Evolutionary conservation across 768 basidiomycete species (phyloP).

Genomic region (Exidia glandulosa): DNA sequence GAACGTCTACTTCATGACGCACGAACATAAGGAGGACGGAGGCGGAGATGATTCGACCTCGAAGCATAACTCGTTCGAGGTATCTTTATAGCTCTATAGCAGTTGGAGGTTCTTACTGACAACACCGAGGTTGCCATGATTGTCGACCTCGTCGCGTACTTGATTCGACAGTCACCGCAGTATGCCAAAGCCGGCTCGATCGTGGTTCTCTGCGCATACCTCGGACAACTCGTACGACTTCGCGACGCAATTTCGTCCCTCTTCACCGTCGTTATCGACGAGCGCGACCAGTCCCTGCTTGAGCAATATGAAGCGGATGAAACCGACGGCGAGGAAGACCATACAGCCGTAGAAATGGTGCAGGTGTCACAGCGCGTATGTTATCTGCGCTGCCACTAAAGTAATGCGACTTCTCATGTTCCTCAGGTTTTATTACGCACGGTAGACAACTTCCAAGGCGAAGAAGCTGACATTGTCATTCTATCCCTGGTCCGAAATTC

Average conservation of each 20-base stretch:
- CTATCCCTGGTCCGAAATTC: constrained; percentile 65
- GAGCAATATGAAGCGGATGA: constrained; percentile 32
- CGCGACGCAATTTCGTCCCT: constrained; percentile 31
- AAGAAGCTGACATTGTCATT: constrained; percentile 65
- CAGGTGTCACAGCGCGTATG: constrained; percentile 42
- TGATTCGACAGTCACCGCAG: constrained; percentile 35
- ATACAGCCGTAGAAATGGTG: constrained; percentile 30
- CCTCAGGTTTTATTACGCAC: constrained; percentile 56
- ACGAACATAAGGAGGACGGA: constrained; percentile 48
- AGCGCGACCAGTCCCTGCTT: constrained; percentile 53
- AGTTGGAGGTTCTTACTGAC: constrained; percentile 33
- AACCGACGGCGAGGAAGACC: constrained; percentile 20
- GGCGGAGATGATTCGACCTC: constrained; percentile 50
- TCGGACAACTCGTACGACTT: constrained; percentile 38
- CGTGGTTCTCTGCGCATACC: constrained; percentile 43
- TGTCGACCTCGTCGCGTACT: constrained; percentile 40
- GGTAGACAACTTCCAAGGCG: constrained; percentile 71
- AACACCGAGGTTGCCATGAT: constrained; percentile 32
- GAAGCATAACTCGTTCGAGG: constrained; percentile 62
- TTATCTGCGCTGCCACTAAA: not conserved
- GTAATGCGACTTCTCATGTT: not conserved
- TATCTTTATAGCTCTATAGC: constrained; percentile 29
- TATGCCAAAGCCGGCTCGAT: constrained; percentile 39
- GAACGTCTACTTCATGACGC: constrained; percentile 59
- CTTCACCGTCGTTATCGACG: constrained; percentile 57